A percentile compares a stretch with the other conserved stretches of the same genome.
These are phyloP conservation scores for Tarenaya hassleriana DNA, from an alignment of 345 rosid genomes.

Conservation along the genomic window DNA sequence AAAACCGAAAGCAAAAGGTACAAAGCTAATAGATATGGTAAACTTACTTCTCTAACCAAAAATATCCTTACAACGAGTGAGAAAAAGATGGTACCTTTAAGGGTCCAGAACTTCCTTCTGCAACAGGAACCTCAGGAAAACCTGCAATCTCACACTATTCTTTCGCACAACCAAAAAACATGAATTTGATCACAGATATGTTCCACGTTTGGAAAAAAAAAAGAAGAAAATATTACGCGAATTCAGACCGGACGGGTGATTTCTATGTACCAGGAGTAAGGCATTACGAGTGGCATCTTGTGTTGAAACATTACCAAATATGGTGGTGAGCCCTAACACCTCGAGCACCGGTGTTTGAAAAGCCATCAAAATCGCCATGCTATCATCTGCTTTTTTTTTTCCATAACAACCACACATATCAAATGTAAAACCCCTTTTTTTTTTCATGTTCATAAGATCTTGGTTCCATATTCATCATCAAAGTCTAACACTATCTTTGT, in stretches of 20 bases:
- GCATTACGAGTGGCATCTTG: conserved; percentile 81
- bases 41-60: neutral
- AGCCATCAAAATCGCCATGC: conserved; percentile 94
- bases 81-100: conserved; percentile 47
- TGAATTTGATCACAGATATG: conserved; percentile 44
- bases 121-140: conserved; percentile 70
- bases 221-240: neutral
- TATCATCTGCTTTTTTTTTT: conserved; percentile 54
- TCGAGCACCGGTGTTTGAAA: conserved; percentile 73
- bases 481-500: too few relatives aligned
- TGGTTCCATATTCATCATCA: too few relatives aligned
- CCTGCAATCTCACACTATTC: conserved; percentile 98
- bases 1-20: conserved; percentile 6
- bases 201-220: conserved; percentile 5
- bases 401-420: neutral
- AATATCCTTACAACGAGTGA: neutral
- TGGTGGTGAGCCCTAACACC: conserved; percentile 75
- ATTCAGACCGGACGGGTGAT: neutral
- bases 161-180: conserved; percentile 43
- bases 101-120: conserved; percentile 75
- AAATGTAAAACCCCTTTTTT: too few relatives aligned
- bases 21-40: too few relatives aligned
- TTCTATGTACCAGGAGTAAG: conserved; percentile 60
- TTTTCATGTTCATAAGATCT: too few relatives aligned
- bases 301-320: conserved; percentile 75